Evolutionary conservation across 164 flowering plant species (phyloP).

Genomic region (Aristolochia fimbriata): DNA sequence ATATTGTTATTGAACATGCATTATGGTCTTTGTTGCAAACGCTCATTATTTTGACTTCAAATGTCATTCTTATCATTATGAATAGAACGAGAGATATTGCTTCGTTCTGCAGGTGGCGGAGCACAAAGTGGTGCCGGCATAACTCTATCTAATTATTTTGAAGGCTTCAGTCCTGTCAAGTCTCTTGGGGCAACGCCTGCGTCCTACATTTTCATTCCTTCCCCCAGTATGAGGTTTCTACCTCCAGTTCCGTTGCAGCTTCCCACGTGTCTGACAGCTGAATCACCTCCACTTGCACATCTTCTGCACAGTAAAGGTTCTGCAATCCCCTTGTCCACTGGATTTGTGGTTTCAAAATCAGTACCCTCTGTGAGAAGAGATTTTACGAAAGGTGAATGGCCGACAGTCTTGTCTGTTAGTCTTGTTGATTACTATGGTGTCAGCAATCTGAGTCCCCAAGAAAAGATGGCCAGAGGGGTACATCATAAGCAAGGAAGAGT

Average conservation of each 20-base stretch:
- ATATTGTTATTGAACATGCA: background rate
- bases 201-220: constrained; percentile 70
- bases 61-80: too few relatives aligned
- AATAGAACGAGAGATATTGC: too few relatives aligned
- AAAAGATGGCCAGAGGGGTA: constrained; percentile 36
- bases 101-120: constrained; percentile 35
- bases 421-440: constrained; percentile 84
- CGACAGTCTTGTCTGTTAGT: constrained; percentile 71
- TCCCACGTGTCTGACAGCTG: constrained; percentile 87
- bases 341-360: constrained; percentile 83
- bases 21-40: background rate
- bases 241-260: constrained; percentile 82
- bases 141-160: constrained; percentile 40
- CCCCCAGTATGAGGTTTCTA: constrained; percentile 82
- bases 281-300: constrained; percentile 97
- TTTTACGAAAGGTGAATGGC: constrained; percentile 68
- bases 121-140: constrained; percentile 29
- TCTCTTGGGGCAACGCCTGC: constrained; percentile 75
- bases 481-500: constrained; percentile 36
- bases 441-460: constrained; percentile 31
- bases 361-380: constrained; percentile 74
- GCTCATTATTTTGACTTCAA: too few relatives aligned
- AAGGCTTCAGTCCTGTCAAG: constrained; percentile 81
- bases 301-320: constrained; percentile 95
- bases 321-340: constrained; percentile 85